phyloP scores from a whole-genome alignment of 768 basidiomycete species.

The Trametes sanguinea region DNA sequence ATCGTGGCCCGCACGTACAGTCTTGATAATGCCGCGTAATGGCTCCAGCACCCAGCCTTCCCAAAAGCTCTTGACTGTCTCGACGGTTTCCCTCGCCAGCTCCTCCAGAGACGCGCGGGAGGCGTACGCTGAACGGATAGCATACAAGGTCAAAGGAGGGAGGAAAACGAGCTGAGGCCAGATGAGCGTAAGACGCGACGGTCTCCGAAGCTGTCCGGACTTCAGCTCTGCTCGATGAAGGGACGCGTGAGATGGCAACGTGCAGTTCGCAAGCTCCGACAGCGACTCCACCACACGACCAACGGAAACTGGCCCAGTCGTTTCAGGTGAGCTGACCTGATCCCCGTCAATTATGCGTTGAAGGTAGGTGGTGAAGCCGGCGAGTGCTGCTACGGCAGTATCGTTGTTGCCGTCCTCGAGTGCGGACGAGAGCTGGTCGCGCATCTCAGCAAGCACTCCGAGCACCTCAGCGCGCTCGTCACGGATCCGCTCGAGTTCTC shows the following conservation, averaged over 20 bases:
- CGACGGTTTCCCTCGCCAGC: constrained; percentile 57
- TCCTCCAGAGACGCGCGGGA: constrained; percentile 61
- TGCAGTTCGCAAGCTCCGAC: constrained; percentile 22
- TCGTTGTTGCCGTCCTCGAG: constrained; percentile 26
- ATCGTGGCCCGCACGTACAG: constrained; percentile 80
- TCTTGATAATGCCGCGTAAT: constrained; percentile 75
- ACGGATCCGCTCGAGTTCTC: constrained; percentile 60
- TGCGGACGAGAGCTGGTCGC: constrained; percentile 45
- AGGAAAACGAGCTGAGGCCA: constrained; percentile 85
- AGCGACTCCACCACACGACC: constrained; percentile 17
- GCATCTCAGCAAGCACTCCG: constrained; percentile 59
- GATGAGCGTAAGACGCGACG: constrained; percentile 62
- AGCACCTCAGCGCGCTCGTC: constrained; percentile 69
- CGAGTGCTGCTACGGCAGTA: constrained; percentile 22
- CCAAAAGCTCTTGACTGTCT: constrained; percentile 74
- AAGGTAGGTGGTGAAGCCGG: constrained; percentile 16
- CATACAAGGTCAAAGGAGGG: constrained; percentile 65
- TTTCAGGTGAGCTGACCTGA: neutral
- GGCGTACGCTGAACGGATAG: constrained; percentile 51
- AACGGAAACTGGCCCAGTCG: neutral
- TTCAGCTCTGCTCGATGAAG: constrained; percentile 27
- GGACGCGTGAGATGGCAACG: constrained; percentile 19
- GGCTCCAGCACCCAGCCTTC: constrained; percentile 87
- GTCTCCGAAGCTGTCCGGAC: constrained; percentile 55
- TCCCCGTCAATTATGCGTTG: constrained; percentile 14